Percentiles rank a stretch among this genome's conserved stretches.
phyloP scores from a whole-genome alignment of 176 grass and related monocot genomes.

The Thinopyrum elongatum region DNA sequence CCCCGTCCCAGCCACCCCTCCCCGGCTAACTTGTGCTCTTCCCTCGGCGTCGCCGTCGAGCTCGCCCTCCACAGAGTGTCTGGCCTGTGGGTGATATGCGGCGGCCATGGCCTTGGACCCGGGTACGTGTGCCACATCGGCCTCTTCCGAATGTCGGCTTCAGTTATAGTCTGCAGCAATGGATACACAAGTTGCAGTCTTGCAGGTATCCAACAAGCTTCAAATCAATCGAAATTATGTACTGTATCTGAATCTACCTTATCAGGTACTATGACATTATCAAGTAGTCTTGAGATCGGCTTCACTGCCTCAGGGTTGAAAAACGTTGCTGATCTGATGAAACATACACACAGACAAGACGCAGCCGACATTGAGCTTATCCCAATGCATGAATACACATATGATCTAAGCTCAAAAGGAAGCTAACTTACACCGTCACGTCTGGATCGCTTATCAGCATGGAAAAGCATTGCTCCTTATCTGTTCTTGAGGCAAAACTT shows the following conservation, averaged over 20 bases:
- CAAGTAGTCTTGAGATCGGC: conserved; percentile 3
- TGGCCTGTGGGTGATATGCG: neutral
- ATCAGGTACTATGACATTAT: conserved; percentile 9
- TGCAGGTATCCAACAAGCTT: too few species aligned
- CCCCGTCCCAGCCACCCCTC: conserved; percentile 25
- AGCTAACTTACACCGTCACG: conserved; percentile 18
- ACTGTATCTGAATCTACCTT: neutral
- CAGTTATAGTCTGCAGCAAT: conserved; percentile 19
- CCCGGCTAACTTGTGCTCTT: conserved; percentile 25
- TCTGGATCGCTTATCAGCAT: neutral
- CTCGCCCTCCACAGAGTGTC: conserved; percentile 12
- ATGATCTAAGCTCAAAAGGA: neutral
- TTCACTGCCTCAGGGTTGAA: conserved; percentile 23
- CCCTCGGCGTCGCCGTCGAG: neutral
- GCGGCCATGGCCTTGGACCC: neutral
- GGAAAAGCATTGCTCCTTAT: neutral
- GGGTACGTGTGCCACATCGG: conserved; percentile 34
- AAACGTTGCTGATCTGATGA: conserved; percentile 34
- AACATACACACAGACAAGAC: neutral
- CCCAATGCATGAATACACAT: neutral
- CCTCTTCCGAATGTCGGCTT: conserved; percentile 19
- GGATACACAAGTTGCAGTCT: neutral
- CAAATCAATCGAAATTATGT: neutral
- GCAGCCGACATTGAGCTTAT: too few species aligned
- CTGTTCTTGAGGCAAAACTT: neutral